These are phyloP conservation scores for Cercospora sp. DNA, from an alignment of 2,329 filamentous ascomycete species.

Conservation along the genomic window DNA sequence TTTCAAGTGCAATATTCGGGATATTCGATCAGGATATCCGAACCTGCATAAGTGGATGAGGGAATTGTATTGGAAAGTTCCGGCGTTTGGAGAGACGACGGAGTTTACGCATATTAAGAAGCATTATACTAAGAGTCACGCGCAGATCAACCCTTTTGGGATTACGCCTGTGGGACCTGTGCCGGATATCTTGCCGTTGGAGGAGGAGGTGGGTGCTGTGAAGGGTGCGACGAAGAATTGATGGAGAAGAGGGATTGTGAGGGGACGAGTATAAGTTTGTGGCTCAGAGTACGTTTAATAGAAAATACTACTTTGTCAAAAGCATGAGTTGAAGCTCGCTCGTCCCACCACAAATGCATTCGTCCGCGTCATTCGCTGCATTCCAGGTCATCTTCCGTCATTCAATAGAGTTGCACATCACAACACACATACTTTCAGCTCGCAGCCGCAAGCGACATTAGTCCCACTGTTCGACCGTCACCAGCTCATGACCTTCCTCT, in stretches of 20 bases:
- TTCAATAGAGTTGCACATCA: neutral
- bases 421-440: neutral
- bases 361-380: neutral
- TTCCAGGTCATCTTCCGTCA: neutral
- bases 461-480: neutral
- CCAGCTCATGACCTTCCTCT: neutral
- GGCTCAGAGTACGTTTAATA: neutral
- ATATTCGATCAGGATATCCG: constrained; percentile 83
- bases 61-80: constrained; percentile 70
- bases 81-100: constrained; percentile 78
- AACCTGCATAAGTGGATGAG: constrained; percentile 60
- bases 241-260: neutral
- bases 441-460: neutral
- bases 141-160: constrained; percentile 62
- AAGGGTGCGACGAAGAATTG: constrained; percentile 27
- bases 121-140: constrained; percentile 67
- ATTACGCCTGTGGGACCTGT: constrained; percentile 86
- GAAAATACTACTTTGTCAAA: neutral
- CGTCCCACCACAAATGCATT: neutral
- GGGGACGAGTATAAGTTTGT: neutral
- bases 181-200: constrained; percentile 75
- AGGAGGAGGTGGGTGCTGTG: constrained; percentile 70
- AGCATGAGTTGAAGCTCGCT: neutral
- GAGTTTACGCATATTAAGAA: constrained; percentile 95
- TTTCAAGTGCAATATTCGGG: constrained; percentile 78